Evolutionary conservation across 1,139 yeast genomes (phyloP), one percentile per base, ranked within the genome.

Genomic region (Insectozyma bohioensis): DNA sequence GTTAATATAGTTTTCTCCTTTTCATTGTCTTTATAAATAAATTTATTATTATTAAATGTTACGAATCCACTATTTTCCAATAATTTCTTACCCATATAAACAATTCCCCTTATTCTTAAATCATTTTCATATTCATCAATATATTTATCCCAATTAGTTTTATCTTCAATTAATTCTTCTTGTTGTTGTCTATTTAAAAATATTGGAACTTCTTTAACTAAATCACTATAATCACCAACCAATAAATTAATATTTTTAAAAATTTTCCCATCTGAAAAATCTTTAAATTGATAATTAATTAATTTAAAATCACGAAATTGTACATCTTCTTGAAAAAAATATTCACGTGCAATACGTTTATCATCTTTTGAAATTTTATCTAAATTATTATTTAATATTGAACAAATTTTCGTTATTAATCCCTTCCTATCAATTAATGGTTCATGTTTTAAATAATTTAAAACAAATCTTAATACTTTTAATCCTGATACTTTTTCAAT

Each of bases 281-380:
- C 88, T 34, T 68, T 68, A 38, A 81, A 63, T 39, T 71, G 72
- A 45, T 60, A 72, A 24, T 67, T 71, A 18, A 82, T 63, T 3
- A 80, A 68, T 33, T 63, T 60, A 45, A 78, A 80, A 38, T 80
- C 88, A 40, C 75, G 75, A 40, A 80, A 60, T 11, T 67, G 56
- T 7, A 81, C 76, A 57, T 84, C 94, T 46, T 83, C 92, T 26
- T 62, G 56, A 47, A 80, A 82, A 37, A 72, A 74, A 42, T 78
- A 74, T 2, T 55, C 51, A 51, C 90, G 63, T n/a, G 51, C 39
- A 2, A 73, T 72, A 25, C 61, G 38, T 18, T 13, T 17, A 8
- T 24, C 30, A 8, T 14, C 10, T n/a, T 24, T 24, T 11, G 38
- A 19, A 11, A 22, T 16, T 14, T 24, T 20, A 20, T 7, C 30